These are phyloP conservation scores for Neonothopanus nambi DNA, from an alignment of 1,284 basidiomycete genomes.

Conservation along the genomic window DNA sequence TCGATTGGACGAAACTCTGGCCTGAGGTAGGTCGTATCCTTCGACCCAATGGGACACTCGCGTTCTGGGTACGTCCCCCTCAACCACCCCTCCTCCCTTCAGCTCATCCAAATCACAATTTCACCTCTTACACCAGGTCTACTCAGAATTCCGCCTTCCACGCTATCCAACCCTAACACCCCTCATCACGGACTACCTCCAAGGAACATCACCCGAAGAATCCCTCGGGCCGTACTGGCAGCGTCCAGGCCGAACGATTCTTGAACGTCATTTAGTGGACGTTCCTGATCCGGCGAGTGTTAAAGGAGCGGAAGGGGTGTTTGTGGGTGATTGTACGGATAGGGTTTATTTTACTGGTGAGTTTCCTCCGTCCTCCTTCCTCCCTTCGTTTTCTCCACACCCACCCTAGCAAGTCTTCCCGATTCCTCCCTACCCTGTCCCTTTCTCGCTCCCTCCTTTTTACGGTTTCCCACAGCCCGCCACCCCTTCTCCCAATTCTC, in stretches of 20 bases:
- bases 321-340: conserved; percentile 39
- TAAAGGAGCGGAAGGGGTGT: conserved; percentile 4
- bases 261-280: conserved; percentile 70
- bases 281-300: conserved; percentile 58
- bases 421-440: no score
- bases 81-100: not conserved
- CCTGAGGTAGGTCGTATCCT: conserved; percentile 66
- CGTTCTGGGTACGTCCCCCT: conserved; percentile 68
- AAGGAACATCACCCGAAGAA: conserved; percentile 51
- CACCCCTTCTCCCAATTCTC: no score
- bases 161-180: conserved; percentile 56
- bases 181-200: conserved; percentile 61
- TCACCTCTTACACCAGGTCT: conserved; percentile 49
- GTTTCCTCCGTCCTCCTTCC: not conserved
- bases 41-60: conserved; percentile 67
- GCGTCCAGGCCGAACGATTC: conserved; percentile 76
- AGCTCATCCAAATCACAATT: no score
- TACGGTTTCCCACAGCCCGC: no score
- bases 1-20: conserved; percentile 76
- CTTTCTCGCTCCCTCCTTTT: no score
- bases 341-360: conserved; percentile 57
- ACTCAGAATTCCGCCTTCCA: conserved; percentile 77
- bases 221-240: conserved; percentile 78
- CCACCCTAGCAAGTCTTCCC: not conserved
- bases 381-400: conserved; percentile 6